Evolutionary conservation across 805 yeast species (phyloP).

Genomic region (Sungouiella thailandica): DNA sequence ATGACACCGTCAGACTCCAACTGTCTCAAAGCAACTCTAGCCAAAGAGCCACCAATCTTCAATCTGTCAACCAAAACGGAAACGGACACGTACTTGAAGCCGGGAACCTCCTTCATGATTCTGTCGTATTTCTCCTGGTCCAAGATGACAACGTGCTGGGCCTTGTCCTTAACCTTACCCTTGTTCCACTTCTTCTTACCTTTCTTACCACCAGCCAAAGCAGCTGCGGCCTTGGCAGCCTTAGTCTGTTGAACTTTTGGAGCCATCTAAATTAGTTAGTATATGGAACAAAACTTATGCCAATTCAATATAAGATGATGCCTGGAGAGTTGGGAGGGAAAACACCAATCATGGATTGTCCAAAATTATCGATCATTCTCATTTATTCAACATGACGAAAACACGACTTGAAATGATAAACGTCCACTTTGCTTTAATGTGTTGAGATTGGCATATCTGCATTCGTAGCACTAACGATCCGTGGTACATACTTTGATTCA

Average conservation of each 20-base stretch:
- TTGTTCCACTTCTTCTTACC: slow-evolving; percentile 99
- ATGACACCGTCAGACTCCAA: slow-evolving; percentile 93
- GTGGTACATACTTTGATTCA: slow-evolving; percentile 25
- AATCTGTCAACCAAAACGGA: slow-evolving; percentile 98
- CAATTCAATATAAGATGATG: no score
- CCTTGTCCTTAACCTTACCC: slow-evolving; percentile 99
- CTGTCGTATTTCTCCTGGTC: slow-evolving; percentile 99
- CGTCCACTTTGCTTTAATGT: no score
- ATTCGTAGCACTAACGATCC: no score
- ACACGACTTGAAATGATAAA: no score
- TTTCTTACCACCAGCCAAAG: slow-evolving; percentile 99
- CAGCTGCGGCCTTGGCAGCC: slow-evolving; percentile 99
- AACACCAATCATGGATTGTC: no score
- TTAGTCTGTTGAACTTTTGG: slow-evolving; percentile 98
- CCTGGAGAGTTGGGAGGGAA: no score
- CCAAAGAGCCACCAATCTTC: slow-evolving; percentile 98
- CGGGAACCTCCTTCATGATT: slow-evolving; percentile 98
- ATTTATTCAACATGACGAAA: no score
- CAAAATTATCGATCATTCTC: no score
- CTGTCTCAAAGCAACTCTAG: slow-evolving; percentile 96
- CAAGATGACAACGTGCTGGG: slow-evolving; percentile 93
- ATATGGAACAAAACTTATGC: no score
- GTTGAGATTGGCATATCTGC: no score
- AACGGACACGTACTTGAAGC: slow-evolving; percentile 96
- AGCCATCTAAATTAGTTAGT: slow-evolving; percentile 56